Percentiles rank a stretch among this genome's conserved stretches.
These are phyloP conservation scores for Fomes fomentarius DNA, from an alignment of 1,284 basidiomycete species.

Conservation along the genomic window DNA sequence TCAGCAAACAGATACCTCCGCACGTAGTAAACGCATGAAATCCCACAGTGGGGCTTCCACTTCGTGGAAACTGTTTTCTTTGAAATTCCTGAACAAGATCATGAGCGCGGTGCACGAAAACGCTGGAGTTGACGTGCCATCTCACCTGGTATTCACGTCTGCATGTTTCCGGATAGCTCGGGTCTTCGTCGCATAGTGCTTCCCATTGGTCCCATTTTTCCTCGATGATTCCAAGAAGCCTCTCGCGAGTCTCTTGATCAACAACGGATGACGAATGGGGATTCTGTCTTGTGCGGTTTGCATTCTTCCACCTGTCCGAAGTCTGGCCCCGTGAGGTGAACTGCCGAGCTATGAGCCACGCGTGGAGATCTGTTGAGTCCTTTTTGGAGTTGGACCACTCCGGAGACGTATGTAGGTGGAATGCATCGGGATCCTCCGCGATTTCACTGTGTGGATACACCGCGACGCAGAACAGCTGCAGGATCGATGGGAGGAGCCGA, in stretches of 20 bases:
- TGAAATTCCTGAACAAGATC: too few species aligned
- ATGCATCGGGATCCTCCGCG: neutral
- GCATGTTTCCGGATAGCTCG: neutral
- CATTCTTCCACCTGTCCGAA: neutral
- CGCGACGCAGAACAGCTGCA: neutral
- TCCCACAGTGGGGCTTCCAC: too few species aligned
- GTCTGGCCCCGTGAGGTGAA: neutral
- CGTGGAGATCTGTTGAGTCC: neutral
- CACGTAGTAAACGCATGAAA: too few species aligned
- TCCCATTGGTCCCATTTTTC: neutral
- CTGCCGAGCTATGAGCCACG: neutral
- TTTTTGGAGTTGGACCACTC: neutral
- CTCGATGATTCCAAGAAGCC: neutral
- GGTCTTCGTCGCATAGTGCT: neutral
- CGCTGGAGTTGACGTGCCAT: too few species aligned
- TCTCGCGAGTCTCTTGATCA: neutral
- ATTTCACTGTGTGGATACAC: neutral
- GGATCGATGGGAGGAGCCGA: neutral
- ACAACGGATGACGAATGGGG: neutral
- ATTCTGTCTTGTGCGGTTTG: neutral
- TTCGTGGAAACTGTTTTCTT: too few species aligned
- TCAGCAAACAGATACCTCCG: too few species aligned
- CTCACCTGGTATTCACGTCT: neutral
- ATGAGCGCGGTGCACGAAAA: too few species aligned
- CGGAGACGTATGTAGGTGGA: neutral